These are phyloP conservation scores for Auricularia cornea DNA, from an alignment of 768 basidiomycete species.

Conservation along the genomic window DNA sequence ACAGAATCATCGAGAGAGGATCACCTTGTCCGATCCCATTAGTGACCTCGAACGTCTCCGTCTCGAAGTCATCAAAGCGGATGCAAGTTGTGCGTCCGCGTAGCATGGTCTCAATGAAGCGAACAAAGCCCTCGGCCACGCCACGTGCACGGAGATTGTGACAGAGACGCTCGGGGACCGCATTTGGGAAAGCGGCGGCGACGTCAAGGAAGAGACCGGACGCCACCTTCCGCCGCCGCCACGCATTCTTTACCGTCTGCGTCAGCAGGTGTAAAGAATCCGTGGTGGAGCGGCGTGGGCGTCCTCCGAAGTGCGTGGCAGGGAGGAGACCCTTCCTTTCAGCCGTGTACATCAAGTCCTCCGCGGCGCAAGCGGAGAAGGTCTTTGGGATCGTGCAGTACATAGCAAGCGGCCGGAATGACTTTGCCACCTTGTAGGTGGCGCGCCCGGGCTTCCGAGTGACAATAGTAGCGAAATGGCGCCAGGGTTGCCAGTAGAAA, in stretches of 20 bases:
- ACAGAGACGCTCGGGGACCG: too few species aligned
- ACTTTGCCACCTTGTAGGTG: constrained; percentile 25
- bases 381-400: constrained; percentile 26
- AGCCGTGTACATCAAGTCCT: constrained; percentile 15
- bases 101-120: constrained; percentile 15
- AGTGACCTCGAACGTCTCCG: constrained; percentile 2
- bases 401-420: constrained; percentile 31
- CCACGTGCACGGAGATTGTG: constrained; percentile 7
- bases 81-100: constrained; percentile 4
- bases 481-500: constrained; percentile 17
- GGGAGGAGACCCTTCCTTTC: constrained; percentile 29
- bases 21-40: constrained; percentile 17
- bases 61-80: constrained; percentile 16
- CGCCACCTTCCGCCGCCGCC: constrained; percentile 27
- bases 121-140: constrained; percentile 23
- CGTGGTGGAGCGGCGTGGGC: too few species aligned
- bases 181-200: constrained; percentile 33
- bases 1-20: constrained; percentile 17
- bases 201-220: constrained; percentile 34
- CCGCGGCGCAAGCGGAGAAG: constrained; percentile 15
- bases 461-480: constrained; percentile 20
- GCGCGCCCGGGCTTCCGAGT: constrained; percentile 28
- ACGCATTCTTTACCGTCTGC: constrained; percentile 9
- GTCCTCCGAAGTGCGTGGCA: constrained; percentile 29
- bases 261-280: constrained; percentile 23